Evolutionary conservation across 2,329 filamentous ascomycete species (phyloP).

Genomic region (Hortaea sp.): DNA sequence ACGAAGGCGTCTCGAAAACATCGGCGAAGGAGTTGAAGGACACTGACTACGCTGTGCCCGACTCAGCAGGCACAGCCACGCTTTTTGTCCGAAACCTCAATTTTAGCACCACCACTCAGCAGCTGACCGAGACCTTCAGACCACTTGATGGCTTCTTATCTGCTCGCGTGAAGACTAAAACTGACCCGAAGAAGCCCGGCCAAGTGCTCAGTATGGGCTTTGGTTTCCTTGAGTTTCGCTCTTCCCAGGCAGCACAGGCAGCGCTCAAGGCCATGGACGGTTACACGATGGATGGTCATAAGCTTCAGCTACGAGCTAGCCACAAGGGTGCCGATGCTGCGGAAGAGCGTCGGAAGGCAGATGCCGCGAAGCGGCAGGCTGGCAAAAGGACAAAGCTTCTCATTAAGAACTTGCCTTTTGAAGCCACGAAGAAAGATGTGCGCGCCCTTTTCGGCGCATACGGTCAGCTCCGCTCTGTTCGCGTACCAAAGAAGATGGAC

Average conservation of each 20-base stretch:
- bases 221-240: slow-evolving; percentile 83
- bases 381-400: slow-evolving; percentile 80
- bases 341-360: slow-evolving; percentile 73
- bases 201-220: slow-evolving; percentile 94
- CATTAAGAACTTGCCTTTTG: slow-evolving; percentile 96
- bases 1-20: slow-evolving; percentile 42
- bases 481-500: slow-evolving; percentile 92
- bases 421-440: slow-evolving; percentile 87
- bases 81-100: slow-evolving; percentile 91
- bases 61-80: slow-evolving; percentile 54
- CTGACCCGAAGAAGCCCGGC: slow-evolving; percentile 80
- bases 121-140: slow-evolving; percentile 66
- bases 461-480: slow-evolving; percentile 83
- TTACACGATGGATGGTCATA: slow-evolving; percentile 75
- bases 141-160: slow-evolving; percentile 80
- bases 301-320: slow-evolving; percentile 73
- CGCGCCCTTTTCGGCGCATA: slow-evolving; percentile 77
- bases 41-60: slow-evolving; percentile 40
- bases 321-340: slow-evolving; percentile 81
- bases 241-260: slow-evolving; percentile 65
- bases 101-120: slow-evolving; percentile 73
- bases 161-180: slow-evolving; percentile 84
- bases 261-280: slow-evolving; percentile 83
- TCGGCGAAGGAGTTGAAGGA: slow-evolving; percentile 61
- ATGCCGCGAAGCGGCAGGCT: slow-evolving; percentile 70